Base-by-base conservation (phyloP, 1,284 basidiomycete species). In the Volvariella volvacea region DNA sequence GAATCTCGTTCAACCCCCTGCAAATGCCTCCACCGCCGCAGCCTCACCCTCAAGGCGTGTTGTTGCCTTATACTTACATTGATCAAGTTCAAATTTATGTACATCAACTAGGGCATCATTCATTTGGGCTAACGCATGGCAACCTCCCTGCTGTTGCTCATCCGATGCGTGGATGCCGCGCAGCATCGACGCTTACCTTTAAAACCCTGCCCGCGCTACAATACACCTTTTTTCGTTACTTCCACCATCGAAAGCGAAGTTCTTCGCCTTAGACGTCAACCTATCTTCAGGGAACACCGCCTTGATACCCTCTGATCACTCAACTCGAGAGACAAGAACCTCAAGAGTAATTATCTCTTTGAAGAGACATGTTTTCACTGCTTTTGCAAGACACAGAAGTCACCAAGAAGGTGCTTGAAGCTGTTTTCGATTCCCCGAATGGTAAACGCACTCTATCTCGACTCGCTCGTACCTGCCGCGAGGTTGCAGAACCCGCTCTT, bases 381-480 rank as follows among this genome's bases (percentile, higher is more conserved):
- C 73, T 87, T 52, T 73, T 85, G 50, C 74, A 74, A 48, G 80
- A 86, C 53, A 65, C 73, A n/a, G 80, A 80, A 37, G 73, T 72
- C 14, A 70, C 77, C 17, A 68, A 63, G 55, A 83, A 76, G 59
- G 63, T 88, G 46, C 65, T 88, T 37, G 83, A 88, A 60, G 70
- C 71, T 50, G 78, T 88, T 52, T 66, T 80, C 49, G 84, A 88
- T 42, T 69, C 73, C 3, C 76, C 82, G 1, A 73, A 71, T 51
- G 84, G 84, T 22, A 76, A 71, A 50, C 75, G 80, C 32, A 70
- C 75, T 38, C 61, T 86, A 48, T 79, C 80, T 39, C 71, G 84
- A 55, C 65, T 88, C 50, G 77, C 85, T 42, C 71, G 85, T 45
- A 87, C 85, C 41, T 88, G 85, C 62, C 78, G 72, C 51, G 76